Conservation (phyloP, 129 eudicot species). For the Lonicera japonica region DNA sequence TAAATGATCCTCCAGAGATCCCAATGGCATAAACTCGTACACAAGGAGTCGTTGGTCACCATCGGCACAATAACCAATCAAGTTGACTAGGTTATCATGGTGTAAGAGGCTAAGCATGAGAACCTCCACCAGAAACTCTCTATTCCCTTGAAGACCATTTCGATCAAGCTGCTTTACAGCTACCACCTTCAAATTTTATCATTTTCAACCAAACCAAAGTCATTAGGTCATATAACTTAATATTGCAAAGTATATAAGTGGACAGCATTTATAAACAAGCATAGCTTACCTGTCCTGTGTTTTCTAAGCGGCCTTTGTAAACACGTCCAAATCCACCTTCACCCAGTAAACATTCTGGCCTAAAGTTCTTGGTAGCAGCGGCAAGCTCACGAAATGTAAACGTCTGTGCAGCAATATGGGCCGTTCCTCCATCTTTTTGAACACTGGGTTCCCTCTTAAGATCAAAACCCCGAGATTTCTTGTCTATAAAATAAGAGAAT, state of each 20-base stretch:
- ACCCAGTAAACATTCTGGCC: conserved; percentile 52
- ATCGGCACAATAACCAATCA: conserved; percentile 70
- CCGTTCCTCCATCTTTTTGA: conserved; percentile 15
- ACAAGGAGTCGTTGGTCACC: conserved; percentile 78
- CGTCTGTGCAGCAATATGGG: conserved; percentile 30
- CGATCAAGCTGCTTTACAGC: conserved; percentile 75
- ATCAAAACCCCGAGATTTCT: conserved; percentile 15
- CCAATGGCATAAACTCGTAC: conserved; percentile 73
- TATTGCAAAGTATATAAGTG: no score
- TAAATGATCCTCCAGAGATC: conserved; percentile 70
- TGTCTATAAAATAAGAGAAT: conserved; percentile 4
- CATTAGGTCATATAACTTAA: not conserved
- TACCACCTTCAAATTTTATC: conserved; percentile 40
- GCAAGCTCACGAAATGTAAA: conserved; percentile 75
- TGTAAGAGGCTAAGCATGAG: conserved; percentile 76
- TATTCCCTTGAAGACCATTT: conserved; percentile 77
- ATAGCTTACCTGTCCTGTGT: conserved; percentile 29
- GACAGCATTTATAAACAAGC: not conserved
- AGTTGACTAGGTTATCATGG: conserved; percentile 64
- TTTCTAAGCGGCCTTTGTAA: conserved; percentile 59
- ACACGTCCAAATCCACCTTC: conserved; percentile 92
- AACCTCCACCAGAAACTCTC: conserved; percentile 67
- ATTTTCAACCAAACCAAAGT: not conserved
- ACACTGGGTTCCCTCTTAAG: conserved; percentile 5
- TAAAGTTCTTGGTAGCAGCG: conserved; percentile 55